Conservation (phyloP, 2,329 filamentous ascomycete genomes). For the Helotiales sp. region DNA sequence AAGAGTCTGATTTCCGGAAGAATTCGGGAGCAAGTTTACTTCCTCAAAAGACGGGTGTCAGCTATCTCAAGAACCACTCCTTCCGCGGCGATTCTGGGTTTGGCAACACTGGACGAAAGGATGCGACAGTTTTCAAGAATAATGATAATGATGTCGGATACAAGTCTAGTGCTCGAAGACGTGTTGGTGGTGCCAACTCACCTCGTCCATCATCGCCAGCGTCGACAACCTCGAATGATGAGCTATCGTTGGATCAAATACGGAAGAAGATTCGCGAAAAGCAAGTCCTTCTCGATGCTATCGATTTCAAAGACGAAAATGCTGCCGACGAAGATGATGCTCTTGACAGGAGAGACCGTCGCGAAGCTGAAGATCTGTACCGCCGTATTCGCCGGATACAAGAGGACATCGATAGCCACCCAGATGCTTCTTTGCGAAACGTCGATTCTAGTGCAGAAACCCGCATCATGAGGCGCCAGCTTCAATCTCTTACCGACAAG, state of each 20-base stretch:
- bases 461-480: constrained; percentile 80
- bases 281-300: constrained; percentile 89
- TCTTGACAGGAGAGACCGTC: constrained; percentile 84
- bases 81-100: constrained; percentile 68
- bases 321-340: constrained; percentile 87
- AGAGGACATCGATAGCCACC: constrained; percentile 91
- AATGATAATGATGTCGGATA: constrained; percentile 93
- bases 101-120: constrained; percentile 69
- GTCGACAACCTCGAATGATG: constrained; percentile 72
- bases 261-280: constrained; percentile 93
- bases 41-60: constrained; percentile 96
- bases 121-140: constrained; percentile 95
- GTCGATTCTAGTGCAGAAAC: constrained; percentile 87
- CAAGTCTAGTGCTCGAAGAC: constrained; percentile 86
- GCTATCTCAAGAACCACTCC: constrained; percentile 94
- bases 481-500: constrained; percentile 85
- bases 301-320: constrained; percentile 94
- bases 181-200: constrained; percentile 65
- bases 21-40: constrained; percentile 85
- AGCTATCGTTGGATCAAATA: constrained; percentile 82
- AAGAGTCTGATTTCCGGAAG: constrained; percentile 89
- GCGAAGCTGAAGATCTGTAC: constrained; percentile 92
- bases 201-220: constrained; percentile 78
- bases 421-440: constrained; percentile 68
- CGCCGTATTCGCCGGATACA: constrained; percentile 88